These are phyloP conservation scores for Tetracladium setigerum DNA, from an alignment of 495 filamentous ascomycete genomes.

Conservation along the genomic window DNA sequence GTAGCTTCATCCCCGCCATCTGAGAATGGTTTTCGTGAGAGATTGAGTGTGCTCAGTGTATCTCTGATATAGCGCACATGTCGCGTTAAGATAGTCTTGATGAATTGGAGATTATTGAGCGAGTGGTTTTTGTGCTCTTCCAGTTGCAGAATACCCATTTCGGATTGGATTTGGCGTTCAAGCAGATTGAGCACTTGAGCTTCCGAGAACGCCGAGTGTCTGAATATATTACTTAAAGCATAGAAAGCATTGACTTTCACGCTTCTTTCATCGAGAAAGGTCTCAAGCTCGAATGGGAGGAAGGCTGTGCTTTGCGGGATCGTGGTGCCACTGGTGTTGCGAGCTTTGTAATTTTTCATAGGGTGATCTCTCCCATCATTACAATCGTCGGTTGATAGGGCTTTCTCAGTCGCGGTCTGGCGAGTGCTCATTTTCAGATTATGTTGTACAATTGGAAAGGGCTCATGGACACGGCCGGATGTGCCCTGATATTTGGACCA, in stretches of 20 bases:
- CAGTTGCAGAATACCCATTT: too few relatives aligned
- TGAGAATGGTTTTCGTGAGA: too few relatives aligned
- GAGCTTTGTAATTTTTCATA: too few relatives aligned
- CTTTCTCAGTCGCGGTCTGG: too few relatives aligned
- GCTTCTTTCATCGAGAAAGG: constrained; percentile 7
- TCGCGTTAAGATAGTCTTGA: not conserved
- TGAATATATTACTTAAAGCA: constrained; percentile 20
- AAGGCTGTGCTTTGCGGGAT: constrained; percentile 11
- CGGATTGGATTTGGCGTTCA: too few relatives aligned
- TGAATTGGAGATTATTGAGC: not conserved
- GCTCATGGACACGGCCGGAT: not conserved
- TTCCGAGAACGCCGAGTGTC: constrained; percentile 17
- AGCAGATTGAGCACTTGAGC: constrained; percentile 24
- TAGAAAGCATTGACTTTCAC: constrained; percentile 23
- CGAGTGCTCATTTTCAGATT: not conserved
- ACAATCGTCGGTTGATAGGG: too few relatives aligned
- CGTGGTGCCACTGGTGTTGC: not conserved
- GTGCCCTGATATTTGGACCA: constrained; percentile 2
- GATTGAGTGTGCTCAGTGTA: not conserved
- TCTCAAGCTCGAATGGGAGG: constrained; percentile 15
- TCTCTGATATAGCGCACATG: not conserved
- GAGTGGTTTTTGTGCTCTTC: too few relatives aligned
- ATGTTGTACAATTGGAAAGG: constrained; percentile 3
- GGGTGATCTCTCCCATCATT: too few relatives aligned
- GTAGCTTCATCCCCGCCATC: too few relatives aligned